Percentiles rank a stretch among this genome's conserved stretches.
Conservation (phyloP, 139 green algal genomes). For the Closterium sp. region DNA sequence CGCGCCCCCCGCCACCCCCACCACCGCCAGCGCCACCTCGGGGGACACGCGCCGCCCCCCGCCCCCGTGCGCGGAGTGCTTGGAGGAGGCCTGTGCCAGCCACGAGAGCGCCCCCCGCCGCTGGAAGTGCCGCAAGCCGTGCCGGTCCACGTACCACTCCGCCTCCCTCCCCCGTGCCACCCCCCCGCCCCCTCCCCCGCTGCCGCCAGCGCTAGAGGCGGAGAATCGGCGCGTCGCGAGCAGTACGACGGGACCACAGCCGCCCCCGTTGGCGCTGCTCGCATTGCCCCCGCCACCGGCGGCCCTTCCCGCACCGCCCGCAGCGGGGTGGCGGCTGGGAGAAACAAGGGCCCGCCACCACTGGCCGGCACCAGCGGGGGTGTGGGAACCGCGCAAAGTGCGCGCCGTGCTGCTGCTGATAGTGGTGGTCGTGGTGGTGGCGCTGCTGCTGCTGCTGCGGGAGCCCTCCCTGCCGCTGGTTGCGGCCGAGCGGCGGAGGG, state of each 20-base stretch:
- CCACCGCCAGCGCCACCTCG: background rate
- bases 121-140: background rate
- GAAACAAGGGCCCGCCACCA: background rate
- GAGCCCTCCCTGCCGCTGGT: background rate
- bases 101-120: background rate
- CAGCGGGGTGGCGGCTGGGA: background rate
- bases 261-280: background rate
- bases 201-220: background rate
- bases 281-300: background rate
- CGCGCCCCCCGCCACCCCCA: background rate
- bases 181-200: too few relatives aligned
- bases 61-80: background rate
- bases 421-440: too few relatives aligned
- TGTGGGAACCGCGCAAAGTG: too few relatives aligned
- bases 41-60: background rate
- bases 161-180: background rate
- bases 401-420: too few relatives aligned
- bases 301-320: too few relatives aligned
- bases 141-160: background rate
- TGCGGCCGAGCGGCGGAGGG: background rate
- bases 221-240: background rate
- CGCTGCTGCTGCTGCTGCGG: background rate
- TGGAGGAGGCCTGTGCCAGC: background rate
- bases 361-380: background rate
- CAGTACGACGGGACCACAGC: background rate